Conservation (phyloP, 169 alveolate species). For the Plasmodium vinckei region DNA sequence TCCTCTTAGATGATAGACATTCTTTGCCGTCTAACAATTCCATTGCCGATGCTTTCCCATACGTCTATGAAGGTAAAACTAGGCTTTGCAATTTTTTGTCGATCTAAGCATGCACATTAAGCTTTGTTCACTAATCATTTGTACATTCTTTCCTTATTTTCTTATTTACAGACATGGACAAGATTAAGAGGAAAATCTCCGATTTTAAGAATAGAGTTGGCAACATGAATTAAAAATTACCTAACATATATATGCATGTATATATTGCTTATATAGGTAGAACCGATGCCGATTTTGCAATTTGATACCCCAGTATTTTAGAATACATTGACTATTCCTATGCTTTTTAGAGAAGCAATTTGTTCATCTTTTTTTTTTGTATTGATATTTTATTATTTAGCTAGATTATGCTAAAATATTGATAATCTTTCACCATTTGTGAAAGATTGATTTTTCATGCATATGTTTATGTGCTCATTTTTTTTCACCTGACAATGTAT, state of each 20-base stretch:
- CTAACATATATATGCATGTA: neutral
- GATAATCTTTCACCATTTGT: too few relatives aligned
- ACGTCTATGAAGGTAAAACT: constrained; percentile 65
- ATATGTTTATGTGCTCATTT: too few relatives aligned
- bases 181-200: constrained; percentile 44
- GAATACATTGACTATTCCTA: too few relatives aligned
- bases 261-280: too few relatives aligned
- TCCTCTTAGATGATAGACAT: constrained; percentile 17
- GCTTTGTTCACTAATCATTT: neutral
- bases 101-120: neutral
- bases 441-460: too few relatives aligned
- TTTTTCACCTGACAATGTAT: too few relatives aligned
- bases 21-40: constrained; percentile 32
- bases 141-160: neutral
- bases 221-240: constrained; percentile 1
- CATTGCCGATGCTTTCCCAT: constrained; percentile 29
- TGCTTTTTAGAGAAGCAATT: too few relatives aligned
- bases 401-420: too few relatives aligned
- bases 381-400: too few relatives aligned
- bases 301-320: too few relatives aligned
- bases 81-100: neutral
- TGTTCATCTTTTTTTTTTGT: too few relatives aligned
- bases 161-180: constrained; percentile 41
- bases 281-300: too few relatives aligned
- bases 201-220: constrained; percentile 41